Evolutionary conservation across 768 basidiomycete genomes (phyloP).

Genomic region (Trametes gibbosa): DNA sequence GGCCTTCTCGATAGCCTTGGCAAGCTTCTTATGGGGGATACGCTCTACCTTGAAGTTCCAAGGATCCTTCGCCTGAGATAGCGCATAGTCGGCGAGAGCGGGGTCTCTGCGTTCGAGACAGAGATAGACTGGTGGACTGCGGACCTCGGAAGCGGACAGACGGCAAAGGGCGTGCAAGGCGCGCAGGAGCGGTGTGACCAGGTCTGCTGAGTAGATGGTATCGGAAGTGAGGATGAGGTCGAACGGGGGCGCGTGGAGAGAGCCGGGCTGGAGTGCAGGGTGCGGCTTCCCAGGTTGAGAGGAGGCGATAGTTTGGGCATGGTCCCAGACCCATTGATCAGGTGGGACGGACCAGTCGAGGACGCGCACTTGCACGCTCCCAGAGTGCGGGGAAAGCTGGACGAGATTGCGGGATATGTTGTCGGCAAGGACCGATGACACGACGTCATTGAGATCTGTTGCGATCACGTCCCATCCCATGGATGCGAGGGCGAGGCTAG

Average conservation of each 20-base stretch:
- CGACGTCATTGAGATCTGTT: conserved; percentile 68
- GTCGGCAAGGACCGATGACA: conserved; percentile 54
- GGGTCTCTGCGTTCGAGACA: conserved; percentile 82
- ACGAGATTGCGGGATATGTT: conserved; percentile 57
- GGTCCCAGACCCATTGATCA: conserved; percentile 54
- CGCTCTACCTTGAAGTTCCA: conserved; percentile 61
- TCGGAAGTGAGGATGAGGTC: conserved; percentile 82
- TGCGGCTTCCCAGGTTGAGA: background rate
- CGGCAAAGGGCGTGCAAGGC: conserved; percentile 56
- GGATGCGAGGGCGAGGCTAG: conserved; percentile 61
- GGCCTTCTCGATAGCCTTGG: conserved; percentile 56
- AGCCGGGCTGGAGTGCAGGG: background rate
- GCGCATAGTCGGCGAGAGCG: conserved; percentile 51
- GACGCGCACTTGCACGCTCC: conserved; percentile 55
- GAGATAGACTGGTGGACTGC: conserved; percentile 52
- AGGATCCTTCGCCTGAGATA: conserved; percentile 50
- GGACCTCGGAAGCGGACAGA: conserved; percentile 29
- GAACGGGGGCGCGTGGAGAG: conserved; percentile 51
- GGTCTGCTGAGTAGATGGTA: conserved; percentile 65
- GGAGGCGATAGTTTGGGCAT: conserved; percentile 24
- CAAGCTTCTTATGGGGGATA: conserved; percentile 56
- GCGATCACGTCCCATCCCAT: conserved; percentile 75
- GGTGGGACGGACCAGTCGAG: conserved; percentile 69
- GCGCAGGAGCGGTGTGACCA: conserved; percentile 67
- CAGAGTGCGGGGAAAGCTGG: conserved; percentile 34